Conservation (phyloP, 441 rosid genomes). For the Erysimum cheiri region DNA sequence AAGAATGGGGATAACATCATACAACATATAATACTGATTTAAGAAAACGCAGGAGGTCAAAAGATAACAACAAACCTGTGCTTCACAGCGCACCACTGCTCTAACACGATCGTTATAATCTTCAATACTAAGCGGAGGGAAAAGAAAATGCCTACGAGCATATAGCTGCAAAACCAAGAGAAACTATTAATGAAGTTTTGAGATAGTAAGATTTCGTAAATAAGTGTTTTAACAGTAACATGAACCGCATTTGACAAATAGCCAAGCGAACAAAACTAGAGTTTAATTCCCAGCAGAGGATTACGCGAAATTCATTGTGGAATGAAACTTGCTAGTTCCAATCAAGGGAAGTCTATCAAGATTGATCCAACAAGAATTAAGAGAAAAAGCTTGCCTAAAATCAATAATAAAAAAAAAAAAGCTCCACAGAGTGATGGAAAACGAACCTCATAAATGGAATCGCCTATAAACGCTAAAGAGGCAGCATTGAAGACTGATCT, state of each 20-base stretch:
- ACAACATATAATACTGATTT: neutral
- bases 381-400: neutral
- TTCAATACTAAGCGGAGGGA: conserved; percentile 82
- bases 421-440: conserved; percentile 7
- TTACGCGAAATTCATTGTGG: neutral
- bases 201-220: conserved; percentile 6
- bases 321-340: neutral
- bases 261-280: neutral
- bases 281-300: neutral
- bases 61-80: conserved; percentile 60
- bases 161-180: conserved; percentile 62
- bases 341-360: neutral
- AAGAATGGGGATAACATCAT: neutral
- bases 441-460: conserved; percentile 81
- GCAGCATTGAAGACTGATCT: conserved; percentile 76
- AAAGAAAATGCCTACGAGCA: conserved; percentile 84
- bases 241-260: neutral
- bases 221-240: neutral
- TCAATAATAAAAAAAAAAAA: neutral
- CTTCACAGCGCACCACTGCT: conserved; percentile 89
- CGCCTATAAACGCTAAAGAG: conserved; percentile 79
- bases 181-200: conserved; percentile 25
- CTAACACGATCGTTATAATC: conserved; percentile 79
- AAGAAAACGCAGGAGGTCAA: neutral
- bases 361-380: conserved; percentile 7